Conservation (phyloP, 2,329 filamentous ascomycete species). For the Mariannaea elegans region DNA sequence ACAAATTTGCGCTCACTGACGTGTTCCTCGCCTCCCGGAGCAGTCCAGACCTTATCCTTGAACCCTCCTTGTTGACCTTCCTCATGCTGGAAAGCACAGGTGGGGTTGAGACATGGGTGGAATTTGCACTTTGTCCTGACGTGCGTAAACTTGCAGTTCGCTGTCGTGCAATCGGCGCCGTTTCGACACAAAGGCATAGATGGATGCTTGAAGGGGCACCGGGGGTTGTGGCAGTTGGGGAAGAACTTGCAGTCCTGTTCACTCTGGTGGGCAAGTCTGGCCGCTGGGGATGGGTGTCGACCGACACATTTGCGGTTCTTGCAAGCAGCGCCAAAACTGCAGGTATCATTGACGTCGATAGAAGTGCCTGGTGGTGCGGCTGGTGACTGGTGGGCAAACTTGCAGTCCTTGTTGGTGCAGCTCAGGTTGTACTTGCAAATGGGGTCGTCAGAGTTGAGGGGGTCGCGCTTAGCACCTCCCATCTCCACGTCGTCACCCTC, state of each 20-base stretch:
- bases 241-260: conserved; percentile 92
- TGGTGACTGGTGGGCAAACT: conserved; percentile 93
- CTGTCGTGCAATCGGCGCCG: conserved; percentile 83
- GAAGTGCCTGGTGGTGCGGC: conserved; percentile 80
- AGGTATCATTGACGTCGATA: conserved; percentile 82
- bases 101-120: conserved; percentile 89
- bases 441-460: conserved; percentile 67
- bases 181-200: conserved; percentile 89
- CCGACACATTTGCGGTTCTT: conserved; percentile 95
- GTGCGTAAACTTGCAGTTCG: conserved; percentile 91
- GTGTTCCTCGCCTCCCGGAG: conserved; percentile 66
- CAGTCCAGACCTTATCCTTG: conserved; percentile 91
- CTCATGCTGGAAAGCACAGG: conserved; percentile 87
- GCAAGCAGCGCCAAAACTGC: conserved; percentile 88
- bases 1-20: conserved; percentile 92
- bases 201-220: conserved; percentile 90
- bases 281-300: conserved; percentile 90
- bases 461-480: conserved; percentile 61
- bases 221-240: conserved; percentile 87
- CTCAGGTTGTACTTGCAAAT: conserved; percentile 90
- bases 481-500: conserved; percentile 72
- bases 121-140: conserved; percentile 86
- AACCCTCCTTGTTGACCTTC: conserved; percentile 89
- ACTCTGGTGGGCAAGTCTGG: conserved; percentile 78
- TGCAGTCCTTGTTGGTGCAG: conserved; percentile 90